These are phyloP conservation scores for Pistacia vera DNA, from an alignment of 345 rosid genomes.

Conservation along the genomic window DNA sequence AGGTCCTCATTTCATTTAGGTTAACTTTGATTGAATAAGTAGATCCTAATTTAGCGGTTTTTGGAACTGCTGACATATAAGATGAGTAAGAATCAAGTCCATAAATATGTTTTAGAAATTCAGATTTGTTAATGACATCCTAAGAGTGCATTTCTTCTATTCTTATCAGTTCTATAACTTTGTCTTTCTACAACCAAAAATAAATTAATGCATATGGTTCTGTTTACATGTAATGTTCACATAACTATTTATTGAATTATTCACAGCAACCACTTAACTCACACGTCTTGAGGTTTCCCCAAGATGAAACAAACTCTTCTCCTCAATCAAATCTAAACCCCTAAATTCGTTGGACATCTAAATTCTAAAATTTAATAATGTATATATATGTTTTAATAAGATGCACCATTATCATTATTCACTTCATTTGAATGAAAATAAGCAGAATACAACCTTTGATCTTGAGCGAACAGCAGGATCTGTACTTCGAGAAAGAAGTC, in stretches of 20 bases:
- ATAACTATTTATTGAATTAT: not conserved
- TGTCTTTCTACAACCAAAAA: too few species aligned
- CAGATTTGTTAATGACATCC: too few species aligned
- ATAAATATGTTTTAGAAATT: too few species aligned
- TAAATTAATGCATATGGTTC: not conserved
- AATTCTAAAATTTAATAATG: not conserved
- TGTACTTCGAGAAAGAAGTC: slow-evolving; percentile 93
- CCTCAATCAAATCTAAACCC: slow-evolving; percentile 1
- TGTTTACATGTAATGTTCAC: not conserved
- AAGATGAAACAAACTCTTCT: not conserved
- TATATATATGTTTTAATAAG: not conserved
- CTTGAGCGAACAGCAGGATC: slow-evolving; percentile 97
- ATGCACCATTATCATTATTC: slow-evolving; percentile 6
- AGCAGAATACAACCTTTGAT: slow-evolving; percentile 71
- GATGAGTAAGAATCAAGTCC: too few species aligned
- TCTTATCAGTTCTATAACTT: too few species aligned
- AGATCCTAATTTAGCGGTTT: too few species aligned
- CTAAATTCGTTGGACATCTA: not conserved
- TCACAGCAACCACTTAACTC: not conserved
- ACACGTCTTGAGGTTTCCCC: not conserved
- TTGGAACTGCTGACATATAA: too few species aligned
- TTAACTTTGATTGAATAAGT: too few species aligned
- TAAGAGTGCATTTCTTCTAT: too few species aligned
- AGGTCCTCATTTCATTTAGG: too few species aligned
- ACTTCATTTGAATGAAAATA: slow-evolving; percentile 17